A percentile compares a stretch with the other conserved stretches of the same genome.
Conservation (phyloP, 768 basidiomycete species). For the Strobilomyces echinocephalus region DNA sequence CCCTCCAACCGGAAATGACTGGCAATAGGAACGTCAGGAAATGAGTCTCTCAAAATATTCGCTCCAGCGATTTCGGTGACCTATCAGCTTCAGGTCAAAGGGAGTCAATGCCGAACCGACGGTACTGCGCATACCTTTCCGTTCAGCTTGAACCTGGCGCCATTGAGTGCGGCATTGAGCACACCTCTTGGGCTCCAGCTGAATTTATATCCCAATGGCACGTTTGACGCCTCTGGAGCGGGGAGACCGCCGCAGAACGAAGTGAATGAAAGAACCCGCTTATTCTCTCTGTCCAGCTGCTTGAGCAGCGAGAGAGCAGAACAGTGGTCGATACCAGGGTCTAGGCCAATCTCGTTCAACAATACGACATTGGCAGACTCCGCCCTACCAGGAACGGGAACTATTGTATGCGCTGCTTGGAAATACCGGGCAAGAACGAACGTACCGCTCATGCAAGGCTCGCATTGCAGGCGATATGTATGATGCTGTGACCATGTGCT, state of each 20-base stretch:
- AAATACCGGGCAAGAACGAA: not conserved
- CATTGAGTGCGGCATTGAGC: conserved; percentile 71
- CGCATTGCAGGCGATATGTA: conserved; percentile 82
- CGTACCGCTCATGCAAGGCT: conserved; percentile 55
- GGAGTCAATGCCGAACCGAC: not conserved
- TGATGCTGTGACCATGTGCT: conserved; percentile 86
- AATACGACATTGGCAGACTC: conserved; percentile 59
- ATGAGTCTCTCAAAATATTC: conserved; percentile 51
- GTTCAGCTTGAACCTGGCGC: conserved; percentile 59
- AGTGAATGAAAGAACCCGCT: conserved; percentile 64
- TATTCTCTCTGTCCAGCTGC: conserved; percentile 45
- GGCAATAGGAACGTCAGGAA: conserved; percentile 64
- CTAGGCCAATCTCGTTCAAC: conserved; percentile 86
- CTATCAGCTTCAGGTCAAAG: conserved; percentile 29
- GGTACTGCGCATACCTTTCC: conserved; percentile 40
- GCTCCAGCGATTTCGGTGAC: conserved; percentile 45
- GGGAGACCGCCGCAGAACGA: conserved; percentile 95
- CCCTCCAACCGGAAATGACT: conserved; percentile 70
- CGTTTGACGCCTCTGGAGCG: conserved; percentile 52
- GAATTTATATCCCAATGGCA: conserved; percentile 87
- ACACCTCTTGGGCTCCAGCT: conserved; percentile 92
- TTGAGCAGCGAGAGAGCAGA: conserved; percentile 72
- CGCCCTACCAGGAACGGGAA: conserved; percentile 42
- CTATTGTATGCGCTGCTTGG: not conserved
- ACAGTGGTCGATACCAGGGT: conserved; percentile 88